Evolutionary conservation across 2,329 filamentous ascomycete genomes (phyloP), one percentile per base, ranked within the genome.

Genomic region (Beauveria sp.): DNA sequence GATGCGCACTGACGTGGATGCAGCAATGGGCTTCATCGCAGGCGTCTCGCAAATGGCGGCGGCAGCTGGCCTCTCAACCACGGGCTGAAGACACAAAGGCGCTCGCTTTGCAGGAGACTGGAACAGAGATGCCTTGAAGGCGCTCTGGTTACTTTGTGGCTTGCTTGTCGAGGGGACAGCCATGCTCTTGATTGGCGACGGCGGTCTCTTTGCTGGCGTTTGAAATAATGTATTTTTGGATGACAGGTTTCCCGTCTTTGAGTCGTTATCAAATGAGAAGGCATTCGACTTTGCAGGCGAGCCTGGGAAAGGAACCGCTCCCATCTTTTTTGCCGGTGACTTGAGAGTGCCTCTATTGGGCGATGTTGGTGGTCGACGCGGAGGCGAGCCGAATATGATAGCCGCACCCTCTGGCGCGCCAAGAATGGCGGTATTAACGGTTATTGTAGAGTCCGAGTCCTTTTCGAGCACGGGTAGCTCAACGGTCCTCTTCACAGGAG

Each of bases 281-380:
- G 30, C 50, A 2, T 62, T 20, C 5, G 68, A 59, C 55, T 73
- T 74, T 62, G 74, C 61, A 53, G 69, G 66, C n/a, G 75, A 73
- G 7, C 69, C 70, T 12, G 71, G 72, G 7, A 75, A 65, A 16
- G 68, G 62, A 50, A 71, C 60, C 22, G 67, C 61, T 14, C 70
- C 70, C 30, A 74, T 72, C 38, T 71, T 71, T 68, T 82, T 84
- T 1, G 84, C 80, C 0, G 84, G 83, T 1, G 81, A 82, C 64
- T 78, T 83, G 69, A 86, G 73, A 0, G 78, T 72, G 26, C 85
- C 83, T 66, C 81, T 86, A 65, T 74, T 77, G 0, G 84, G 79
- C 1, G 82, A 81, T 5, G 77, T 67, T 1, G 81, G 78, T 9
- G 77, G 76, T 30, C 83, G 77, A 60, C 82, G 80, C n/a, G 83